Conservation (phyloP, 129 eudicot genomes). For the Tanacetum coccineum region DNA sequence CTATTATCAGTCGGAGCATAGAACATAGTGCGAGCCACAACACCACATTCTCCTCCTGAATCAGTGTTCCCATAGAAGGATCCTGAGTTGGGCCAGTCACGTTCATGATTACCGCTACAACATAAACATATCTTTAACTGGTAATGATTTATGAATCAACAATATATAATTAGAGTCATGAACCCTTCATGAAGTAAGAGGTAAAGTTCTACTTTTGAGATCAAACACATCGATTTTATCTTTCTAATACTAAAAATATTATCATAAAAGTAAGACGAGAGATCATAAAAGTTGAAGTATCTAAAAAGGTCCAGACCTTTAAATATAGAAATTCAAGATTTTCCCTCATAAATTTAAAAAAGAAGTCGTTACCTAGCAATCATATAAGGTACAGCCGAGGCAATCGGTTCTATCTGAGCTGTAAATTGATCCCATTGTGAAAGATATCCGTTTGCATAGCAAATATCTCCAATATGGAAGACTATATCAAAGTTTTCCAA, state of each 20-base stretch:
- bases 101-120: slow-evolving; percentile 75
- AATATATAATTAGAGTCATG: background rate
- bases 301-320: background rate
- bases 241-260: background rate
- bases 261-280: slow-evolving; percentile 1
- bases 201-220: slow-evolving; percentile 13
- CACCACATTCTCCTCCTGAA: slow-evolving; percentile 92
- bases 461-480: slow-evolving; percentile 80
- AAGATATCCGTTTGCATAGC: slow-evolving; percentile 70
- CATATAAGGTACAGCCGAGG: slow-evolving; percentile 71
- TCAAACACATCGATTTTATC: slow-evolving; percentile 13
- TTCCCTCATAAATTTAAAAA: background rate
- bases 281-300: background rate
- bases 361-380: slow-evolving; percentile 48
- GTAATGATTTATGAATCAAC: background rate
- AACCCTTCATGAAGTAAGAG: slow-evolving; percentile 5
- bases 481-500: slow-evolving; percentile 60
- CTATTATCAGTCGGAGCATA: slow-evolving; percentile 61
- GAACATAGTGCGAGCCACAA: slow-evolving; percentile 56
- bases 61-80: slow-evolving; percentile 56
- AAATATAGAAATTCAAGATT: slow-evolving; percentile 13
- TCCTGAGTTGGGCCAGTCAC: slow-evolving; percentile 70
- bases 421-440: slow-evolving; percentile 93
- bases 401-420: slow-evolving; percentile 64
- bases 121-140: background rate